Conservation (phyloP, 2,329 filamentous ascomycete species). For the Colletotrichum sp. region DNA sequence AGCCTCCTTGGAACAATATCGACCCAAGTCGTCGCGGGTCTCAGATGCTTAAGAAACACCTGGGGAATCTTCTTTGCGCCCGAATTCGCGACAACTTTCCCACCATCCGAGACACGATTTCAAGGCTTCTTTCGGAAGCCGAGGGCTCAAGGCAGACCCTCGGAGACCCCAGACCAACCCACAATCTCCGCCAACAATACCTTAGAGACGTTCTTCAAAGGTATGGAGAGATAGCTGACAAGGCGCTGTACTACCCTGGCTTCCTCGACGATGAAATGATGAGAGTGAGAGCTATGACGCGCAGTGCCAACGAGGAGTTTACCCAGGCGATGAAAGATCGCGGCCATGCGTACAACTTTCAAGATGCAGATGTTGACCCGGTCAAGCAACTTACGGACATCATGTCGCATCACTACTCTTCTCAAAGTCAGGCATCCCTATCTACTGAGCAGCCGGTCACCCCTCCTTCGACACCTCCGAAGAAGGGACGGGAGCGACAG, state of each 20-base stretch:
- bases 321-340: constrained; percentile 26
- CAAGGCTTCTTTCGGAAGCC: constrained; percentile 21
- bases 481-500: too few species aligned
- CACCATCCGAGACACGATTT: constrained; percentile 27
- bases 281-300: constrained; percentile 23
- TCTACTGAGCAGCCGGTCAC: too few species aligned
- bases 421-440: too few species aligned
- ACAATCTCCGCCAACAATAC: constrained; percentile 28
- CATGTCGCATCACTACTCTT: too few species aligned
- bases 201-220: constrained; percentile 25
- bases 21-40: constrained; percentile 29
- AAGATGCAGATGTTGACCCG: constrained; percentile 25
- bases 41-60: constrained; percentile 29
- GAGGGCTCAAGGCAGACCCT: constrained; percentile 19
- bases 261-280: neutral
- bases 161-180: constrained; percentile 29
- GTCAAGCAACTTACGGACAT: neutral
- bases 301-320: constrained; percentile 27
- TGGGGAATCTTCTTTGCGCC: constrained; percentile 34
- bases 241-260: constrained; percentile 29
- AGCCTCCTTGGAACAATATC: constrained; percentile 31
- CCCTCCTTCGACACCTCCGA: too few species aligned
- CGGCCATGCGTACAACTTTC: constrained; percentile 31
- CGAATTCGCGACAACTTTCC: constrained; percentile 39
- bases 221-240: constrained; percentile 24